Conservation (phyloP, 345 rosid genomes). For the Arabis alpina region DNA sequence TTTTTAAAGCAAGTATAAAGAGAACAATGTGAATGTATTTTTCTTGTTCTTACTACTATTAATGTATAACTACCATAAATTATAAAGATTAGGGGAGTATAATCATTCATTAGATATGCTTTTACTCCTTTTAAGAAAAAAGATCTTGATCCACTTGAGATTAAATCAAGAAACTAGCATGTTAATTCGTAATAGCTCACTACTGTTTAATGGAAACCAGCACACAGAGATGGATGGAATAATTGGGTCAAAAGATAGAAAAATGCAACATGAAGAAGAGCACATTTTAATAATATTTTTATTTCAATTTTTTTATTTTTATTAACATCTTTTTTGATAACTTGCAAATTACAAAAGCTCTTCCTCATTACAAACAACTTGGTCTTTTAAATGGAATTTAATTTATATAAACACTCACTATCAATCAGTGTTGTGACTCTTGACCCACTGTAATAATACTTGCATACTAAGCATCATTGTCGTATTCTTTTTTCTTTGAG, state of each 20-base stretch:
- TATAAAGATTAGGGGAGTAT: not conserved
- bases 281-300: not conserved
- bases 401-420: not conserved
- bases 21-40: too few species aligned
- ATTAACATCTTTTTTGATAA: not conserved
- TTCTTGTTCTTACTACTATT: not conserved
- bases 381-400: too few species aligned
- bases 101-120: conserved; percentile 7
- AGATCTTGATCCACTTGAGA: conserved; percentile 3
- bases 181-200: not conserved
- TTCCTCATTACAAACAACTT: conserved; percentile 28
- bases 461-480: conserved; percentile 28
- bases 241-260: conserved; percentile 13
- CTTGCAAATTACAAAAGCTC: conserved; percentile 32
- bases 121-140: not conserved
- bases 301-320: not conserved
- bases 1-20: too few species aligned
- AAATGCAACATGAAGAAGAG: not conserved
- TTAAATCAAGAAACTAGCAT: conserved; percentile 17
- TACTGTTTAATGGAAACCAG: not conserved
- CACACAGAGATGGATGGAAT: not conserved
- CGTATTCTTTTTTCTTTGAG: not conserved
- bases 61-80: not conserved
- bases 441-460: conserved; percentile 26
- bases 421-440: conserved; percentile 28